Evolutionary conservation across 2,329 filamentous ascomycete genomes (phyloP).

Genomic region (Ophiostoma sp.): DNA sequence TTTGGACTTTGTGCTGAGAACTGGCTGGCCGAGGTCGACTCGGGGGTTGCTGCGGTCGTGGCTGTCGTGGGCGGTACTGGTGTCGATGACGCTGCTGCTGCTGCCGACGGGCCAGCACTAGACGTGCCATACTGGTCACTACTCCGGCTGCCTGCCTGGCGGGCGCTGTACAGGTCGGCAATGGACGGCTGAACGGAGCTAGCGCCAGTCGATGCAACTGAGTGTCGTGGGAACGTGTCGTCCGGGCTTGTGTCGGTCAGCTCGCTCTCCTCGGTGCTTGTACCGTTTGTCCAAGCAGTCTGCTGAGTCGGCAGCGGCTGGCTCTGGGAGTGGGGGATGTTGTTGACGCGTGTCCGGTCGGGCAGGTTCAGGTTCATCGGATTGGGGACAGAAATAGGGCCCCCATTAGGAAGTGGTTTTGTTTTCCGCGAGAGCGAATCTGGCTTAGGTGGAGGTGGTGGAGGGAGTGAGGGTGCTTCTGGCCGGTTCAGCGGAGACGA

Average conservation of each 20-base stretch:
- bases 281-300: conserved; percentile 7
- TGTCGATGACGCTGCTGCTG: not conserved
- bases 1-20: not conserved
- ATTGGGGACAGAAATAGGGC: conserved; percentile 27
- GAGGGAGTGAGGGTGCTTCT: conserved; percentile 20
- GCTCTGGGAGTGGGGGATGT: not conserved
- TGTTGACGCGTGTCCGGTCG: conserved; percentile 25
- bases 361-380: conserved; percentile 19
- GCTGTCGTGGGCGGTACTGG: conserved; percentile 4
- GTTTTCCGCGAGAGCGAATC: conserved; percentile 15
- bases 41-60: conserved; percentile 6
- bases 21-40: conserved; percentile 5
- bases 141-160: conserved; percentile 33
- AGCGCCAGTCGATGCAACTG: conserved; percentile 38
- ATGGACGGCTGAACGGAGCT: conserved; percentile 38
- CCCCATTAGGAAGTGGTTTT: conserved; percentile 19
- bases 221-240: conserved; percentile 37
- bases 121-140: conserved; percentile 24
- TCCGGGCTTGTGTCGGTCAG: conserved; percentile 15
- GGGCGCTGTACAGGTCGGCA: conserved; percentile 36
- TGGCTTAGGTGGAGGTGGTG: conserved; percentile 24
- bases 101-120: not conserved
- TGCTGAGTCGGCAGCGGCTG: not conserved
- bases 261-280: conserved; percentile 18
- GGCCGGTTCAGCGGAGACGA: conserved; percentile 1